Evolutionary conservation across 805 yeast genomes (phyloP), one percentile per base, ranked within the genome.

Genomic region (Candida krabiensis): DNA sequence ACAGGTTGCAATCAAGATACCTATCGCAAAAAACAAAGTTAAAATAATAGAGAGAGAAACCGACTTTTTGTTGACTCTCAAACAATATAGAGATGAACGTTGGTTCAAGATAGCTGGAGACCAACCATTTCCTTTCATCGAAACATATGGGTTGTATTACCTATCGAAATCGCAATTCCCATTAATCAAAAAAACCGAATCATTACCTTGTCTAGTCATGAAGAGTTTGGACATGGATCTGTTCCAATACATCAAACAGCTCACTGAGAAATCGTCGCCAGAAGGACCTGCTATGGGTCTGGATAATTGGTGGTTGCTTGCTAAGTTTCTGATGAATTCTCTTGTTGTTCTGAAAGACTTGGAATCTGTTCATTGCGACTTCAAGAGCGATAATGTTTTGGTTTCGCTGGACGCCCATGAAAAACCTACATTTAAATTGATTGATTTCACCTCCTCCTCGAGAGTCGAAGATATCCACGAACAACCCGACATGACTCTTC

Each of bases 361-460:
- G 17, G 47, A 56, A 4, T 45, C 65, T 19, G 67, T 74, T 12
- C 79, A 75, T 43, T 65, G 75, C 46, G 80, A 75, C 47, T 48
- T 71, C 43, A 74, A 75, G 51, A 63, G 76, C 13, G 68, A 68
- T 30, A 74, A 74, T 47, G 50, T 74, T 7, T 51, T 73, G 41
- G 56, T 64, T 12, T 36, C 48, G 5, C 21, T 35, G 8, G 33
- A 37, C 4, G 26, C 19, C 2, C 27, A 63, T 37, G 69, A 36
- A 22, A 4, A 33, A 40, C 43, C 54, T 4, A 37, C 38, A 5
- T 68, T 71, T 44, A 68, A 66, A 40, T 46, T 75, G n/a, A 69
- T 69, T 21, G 81, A 75, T 55, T 72, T 75, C 47, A 65, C 78
- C 2, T 68, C 75, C 4, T 63, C 71, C 13, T 47, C 43, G 23